These are phyloP conservation scores for Suhomyces choctaworum DNA, from an alignment of 1,139 yeast genomes.

Conservation along the genomic window DNA sequence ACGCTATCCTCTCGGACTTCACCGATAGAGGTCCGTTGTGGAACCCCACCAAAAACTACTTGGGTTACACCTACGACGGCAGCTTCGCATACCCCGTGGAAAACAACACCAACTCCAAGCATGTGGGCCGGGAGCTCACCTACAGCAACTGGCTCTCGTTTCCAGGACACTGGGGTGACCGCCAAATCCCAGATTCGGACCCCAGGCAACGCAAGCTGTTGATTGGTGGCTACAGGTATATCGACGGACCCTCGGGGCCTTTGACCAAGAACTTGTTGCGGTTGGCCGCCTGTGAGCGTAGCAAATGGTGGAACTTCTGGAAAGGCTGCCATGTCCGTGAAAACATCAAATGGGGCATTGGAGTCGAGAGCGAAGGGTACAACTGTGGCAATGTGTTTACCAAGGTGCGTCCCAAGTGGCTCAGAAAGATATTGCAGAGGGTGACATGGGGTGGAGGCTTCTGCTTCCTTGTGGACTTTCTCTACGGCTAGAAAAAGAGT, in stretches of 20 bases:
- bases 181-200: slow-evolving; percentile 62
- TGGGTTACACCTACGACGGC: slow-evolving; percentile 81
- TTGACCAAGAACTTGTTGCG: slow-evolving; percentile 72
- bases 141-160: slow-evolving; percentile 80
- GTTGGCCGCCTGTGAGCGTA: slow-evolving; percentile 72
- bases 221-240: slow-evolving; percentile 85
- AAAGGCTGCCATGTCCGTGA: slow-evolving; percentile 76
- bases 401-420: slow-evolving; percentile 49
- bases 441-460: slow-evolving; percentile 72
- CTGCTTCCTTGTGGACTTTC: slow-evolving; percentile 59
- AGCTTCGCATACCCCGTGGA: slow-evolving; percentile 40
- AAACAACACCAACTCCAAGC: slow-evolving; percentile 42
- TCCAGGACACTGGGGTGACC: slow-evolving; percentile 93
- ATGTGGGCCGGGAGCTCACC: slow-evolving; percentile 54
- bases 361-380: slow-evolving; percentile 81
- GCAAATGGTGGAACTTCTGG: slow-evolving; percentile 81
- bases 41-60: slow-evolving; percentile 83
- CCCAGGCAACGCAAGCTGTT: slow-evolving; percentile 76
- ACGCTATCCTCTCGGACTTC: slow-evolving; percentile 84
- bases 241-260: slow-evolving; percentile 94
- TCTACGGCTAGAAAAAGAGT: slow-evolving; percentile 56
- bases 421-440: slow-evolving; percentile 48
- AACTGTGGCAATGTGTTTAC: slow-evolving; percentile 63
- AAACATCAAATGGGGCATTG: slow-evolving; percentile 79
- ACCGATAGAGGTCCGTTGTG: slow-evolving; percentile 94